Evolutionary conservation across 2,329 filamentous ascomycete genomes (phyloP), one percentile per base, ranked within the genome.

Genomic region (Ustilaginoidea virens): DNA sequence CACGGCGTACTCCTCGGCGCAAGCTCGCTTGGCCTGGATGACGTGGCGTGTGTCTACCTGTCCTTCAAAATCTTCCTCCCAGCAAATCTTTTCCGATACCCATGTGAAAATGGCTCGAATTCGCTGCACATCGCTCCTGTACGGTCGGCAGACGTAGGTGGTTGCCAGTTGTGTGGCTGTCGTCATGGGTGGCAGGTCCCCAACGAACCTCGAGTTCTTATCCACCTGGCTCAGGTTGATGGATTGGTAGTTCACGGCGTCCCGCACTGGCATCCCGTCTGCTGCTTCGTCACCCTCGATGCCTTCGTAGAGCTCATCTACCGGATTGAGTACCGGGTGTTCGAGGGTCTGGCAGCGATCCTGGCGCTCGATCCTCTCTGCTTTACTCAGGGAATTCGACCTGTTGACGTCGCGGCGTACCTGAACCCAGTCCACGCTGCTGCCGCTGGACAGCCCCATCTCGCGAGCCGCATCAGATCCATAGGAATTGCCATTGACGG

Each of bases 301-400:
- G 30, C 74, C 75, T 37, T 85, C 80, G 39, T 81, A 78, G 4
- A 98, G 63, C 43, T 92, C 81, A 38, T 96, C 86, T 3, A 96
- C 78, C 0, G 92, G 83, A 35, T 85, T 81, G 25, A 96, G 68
- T 1, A 86, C 79, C 1, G 83, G 78, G 38, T 92, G 74, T 39
- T 94, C 86, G 60, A 94, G 74, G 81, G 96, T 90, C 45, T 93
- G 79, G 46, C 86, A 94, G 30, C 87, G 71, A 43, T 98, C 87
- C 24, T 72, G 76, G 30, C 87, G 66, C 48, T 98, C 90, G 22
- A 74, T 65, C 13, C 77, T 70, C 56, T 98, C 90, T 39, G 87
- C 90, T 36, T 75, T 77, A 52, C 86, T 93, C 21, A 94, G 63
- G 0, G 87, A 90, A 46, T 93, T 96, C 4, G 87, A 92, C 20